Evolutionary conservation across 768 basidiomycete genomes (phyloP).

Genomic region (Boletus tylopilopsis): DNA sequence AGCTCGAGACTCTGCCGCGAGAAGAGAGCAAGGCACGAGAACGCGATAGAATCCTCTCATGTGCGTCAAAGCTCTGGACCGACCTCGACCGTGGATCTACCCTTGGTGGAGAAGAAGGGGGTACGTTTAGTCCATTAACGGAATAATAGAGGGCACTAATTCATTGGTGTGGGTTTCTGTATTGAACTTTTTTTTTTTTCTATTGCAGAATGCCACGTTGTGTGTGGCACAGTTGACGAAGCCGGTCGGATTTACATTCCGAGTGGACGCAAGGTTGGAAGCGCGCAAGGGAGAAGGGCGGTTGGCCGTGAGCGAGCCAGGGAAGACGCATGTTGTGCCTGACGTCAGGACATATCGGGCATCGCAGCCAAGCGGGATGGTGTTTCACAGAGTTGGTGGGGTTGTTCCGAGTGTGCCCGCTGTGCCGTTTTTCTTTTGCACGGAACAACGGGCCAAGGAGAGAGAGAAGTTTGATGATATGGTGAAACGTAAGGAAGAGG

Average conservation of each 20-base stretch:
- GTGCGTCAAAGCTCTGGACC: constrained; percentile 13
- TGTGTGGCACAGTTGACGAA: constrained; percentile 37
- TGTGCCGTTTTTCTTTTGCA: constrained; percentile 43
- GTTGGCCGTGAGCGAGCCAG: constrained; percentile 23
- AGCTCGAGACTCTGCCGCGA: constrained; percentile 1
- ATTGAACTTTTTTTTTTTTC: constrained; percentile 8
- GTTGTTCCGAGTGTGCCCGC: constrained; percentile 36
- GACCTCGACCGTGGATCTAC: constrained; percentile 19
- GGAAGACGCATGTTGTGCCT: constrained; percentile 36
- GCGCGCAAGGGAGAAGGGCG: constrained; percentile 41
- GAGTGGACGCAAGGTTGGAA: constrained; percentile 46
- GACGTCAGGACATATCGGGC: constrained; percentile 56
- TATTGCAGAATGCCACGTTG: constrained; percentile 22
- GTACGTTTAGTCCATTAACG: constrained; percentile 29
- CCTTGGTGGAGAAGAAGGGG: constrained; percentile 27
- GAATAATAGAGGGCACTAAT: constrained; percentile 26
- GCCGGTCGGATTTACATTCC: constrained; percentile 52
- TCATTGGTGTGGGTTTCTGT: constrained; percentile 6
- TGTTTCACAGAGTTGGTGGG: constrained; percentile 41
- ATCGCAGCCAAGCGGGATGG: constrained; percentile 33
- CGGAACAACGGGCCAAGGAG: constrained; percentile 56
- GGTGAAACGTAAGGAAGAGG: constrained; percentile 53
- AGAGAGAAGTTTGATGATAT: constrained; percentile 61
- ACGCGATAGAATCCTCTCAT: background rate
- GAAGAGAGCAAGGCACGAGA: background rate